A percentile compares a stretch with the other conserved stretches of the same genome.
Conservation (phyloP, 2,329 filamentous ascomycete genomes). For the Phyllosticta ampelicida region DNA sequence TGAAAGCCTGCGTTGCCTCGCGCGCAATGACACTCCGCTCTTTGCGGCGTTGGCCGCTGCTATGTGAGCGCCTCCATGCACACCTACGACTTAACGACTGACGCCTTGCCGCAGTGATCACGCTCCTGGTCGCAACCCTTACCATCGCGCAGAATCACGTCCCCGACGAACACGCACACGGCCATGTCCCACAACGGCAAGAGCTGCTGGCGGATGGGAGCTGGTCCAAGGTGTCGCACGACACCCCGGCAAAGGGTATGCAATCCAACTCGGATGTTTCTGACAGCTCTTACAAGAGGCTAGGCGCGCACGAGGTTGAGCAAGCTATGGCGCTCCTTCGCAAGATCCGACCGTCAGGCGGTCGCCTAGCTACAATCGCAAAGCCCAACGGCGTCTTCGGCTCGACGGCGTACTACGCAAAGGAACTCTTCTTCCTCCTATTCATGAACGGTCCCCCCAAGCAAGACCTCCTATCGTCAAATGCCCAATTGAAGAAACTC, state of each 20-base stretch:
- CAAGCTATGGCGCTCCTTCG: constrained; percentile 32
- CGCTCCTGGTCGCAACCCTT: constrained; percentile 20
- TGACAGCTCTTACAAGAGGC: constrained; percentile 1
- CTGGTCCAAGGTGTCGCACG: constrained; percentile 7
- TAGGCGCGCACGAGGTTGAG: constrained; percentile 21
- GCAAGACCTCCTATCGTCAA: constrained; percentile 31
- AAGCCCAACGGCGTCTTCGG: constrained; percentile 50
- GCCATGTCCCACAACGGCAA: background rate
- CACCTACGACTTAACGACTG: background rate
- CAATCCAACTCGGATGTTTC: background rate
- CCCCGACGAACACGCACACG: constrained; percentile 8
- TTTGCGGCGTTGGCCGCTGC: constrained; percentile 10
- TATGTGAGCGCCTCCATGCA: constrained; percentile 1
- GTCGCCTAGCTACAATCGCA: constrained; percentile 29
- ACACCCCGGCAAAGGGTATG: background rate
- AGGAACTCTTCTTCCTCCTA: constrained; percentile 50
- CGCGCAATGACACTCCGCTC: constrained; percentile 6
- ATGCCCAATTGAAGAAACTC: constrained; percentile 32
- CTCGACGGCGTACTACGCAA: constrained; percentile 49
- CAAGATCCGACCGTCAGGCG: constrained; percentile 30
- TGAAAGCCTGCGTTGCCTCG: background rate
- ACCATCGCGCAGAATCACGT: constrained; percentile 15
- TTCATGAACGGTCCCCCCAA: constrained; percentile 52
- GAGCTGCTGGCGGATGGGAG: constrained; percentile 1
- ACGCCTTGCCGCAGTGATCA: constrained; percentile 18